Percentiles rank a stretch among this genome's conserved stretches.
Evolutionary conservation across 1,284 basidiomycete species (phyloP).

Genomic region (Agaricales sp.): DNA sequence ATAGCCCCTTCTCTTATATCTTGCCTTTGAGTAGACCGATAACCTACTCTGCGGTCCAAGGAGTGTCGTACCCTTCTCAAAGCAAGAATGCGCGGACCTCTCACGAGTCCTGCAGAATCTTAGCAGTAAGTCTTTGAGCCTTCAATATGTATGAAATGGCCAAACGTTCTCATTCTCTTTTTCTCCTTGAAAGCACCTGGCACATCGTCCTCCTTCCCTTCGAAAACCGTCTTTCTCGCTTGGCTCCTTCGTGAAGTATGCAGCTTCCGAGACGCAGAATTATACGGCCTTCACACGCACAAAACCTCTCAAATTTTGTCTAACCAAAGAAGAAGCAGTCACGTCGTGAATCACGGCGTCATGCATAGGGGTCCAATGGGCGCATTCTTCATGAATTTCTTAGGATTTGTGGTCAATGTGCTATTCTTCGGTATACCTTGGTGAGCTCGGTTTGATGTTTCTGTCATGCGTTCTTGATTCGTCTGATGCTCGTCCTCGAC

Average conservation of each 20-base stretch:
- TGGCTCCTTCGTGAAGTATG: constrained; percentile 39
- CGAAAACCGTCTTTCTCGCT: constrained; percentile 31
- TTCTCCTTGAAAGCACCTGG: not conserved
- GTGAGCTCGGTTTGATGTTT: no score
- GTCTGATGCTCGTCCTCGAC: no score
- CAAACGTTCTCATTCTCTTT: not conserved
- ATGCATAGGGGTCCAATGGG: not conserved
- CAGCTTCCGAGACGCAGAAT: constrained; percentile 34
- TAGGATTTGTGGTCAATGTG: constrained; percentile 27
- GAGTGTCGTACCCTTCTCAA: constrained; percentile 39
- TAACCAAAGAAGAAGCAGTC: not conserved
- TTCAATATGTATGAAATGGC: not conserved
- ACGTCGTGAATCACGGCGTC: not conserved
- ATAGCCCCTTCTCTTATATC: not conserved
- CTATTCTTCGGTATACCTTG: constrained; percentile 42
- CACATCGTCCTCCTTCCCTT: constrained; percentile 16
- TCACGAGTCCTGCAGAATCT: constrained; percentile 24
- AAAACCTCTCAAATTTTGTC: constrained; percentile 16
- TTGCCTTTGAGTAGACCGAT: constrained; percentile 26
- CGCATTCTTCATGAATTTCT: constrained; percentile 16
- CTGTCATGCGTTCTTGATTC: no score
- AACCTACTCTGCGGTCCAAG: constrained; percentile 31
- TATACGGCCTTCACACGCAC: constrained; percentile 30
- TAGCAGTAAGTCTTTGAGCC: constrained; percentile 14
- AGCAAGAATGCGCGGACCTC: constrained; percentile 39